phyloP scores from a whole-genome alignment of 1,284 basidiomycete genomes.

The Sanghuangporus weigelae region DNA sequence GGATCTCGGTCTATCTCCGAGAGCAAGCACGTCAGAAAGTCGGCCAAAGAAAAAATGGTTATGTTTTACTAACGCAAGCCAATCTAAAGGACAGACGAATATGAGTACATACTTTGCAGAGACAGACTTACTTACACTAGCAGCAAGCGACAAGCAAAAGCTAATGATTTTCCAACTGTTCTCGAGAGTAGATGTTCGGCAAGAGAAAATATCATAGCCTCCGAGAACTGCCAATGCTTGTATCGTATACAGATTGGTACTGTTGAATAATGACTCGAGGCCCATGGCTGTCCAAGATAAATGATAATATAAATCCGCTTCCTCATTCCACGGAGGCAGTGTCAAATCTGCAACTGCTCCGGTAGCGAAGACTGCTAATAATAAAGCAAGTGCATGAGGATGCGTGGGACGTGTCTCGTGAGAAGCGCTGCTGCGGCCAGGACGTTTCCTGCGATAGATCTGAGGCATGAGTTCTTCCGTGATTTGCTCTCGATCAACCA shows the following conservation, averaged over 20 bases:
- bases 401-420: neutral
- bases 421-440: neutral
- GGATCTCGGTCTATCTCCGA: slow-evolving; percentile 25
- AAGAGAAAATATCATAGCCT: slow-evolving; percentile 55
- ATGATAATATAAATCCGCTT: slow-evolving; percentile 48
- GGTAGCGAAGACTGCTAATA: slow-evolving; percentile 54
- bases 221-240: slow-evolving; percentile 62
- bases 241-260: slow-evolving; percentile 63
- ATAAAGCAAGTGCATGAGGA: slow-evolving; percentile 45
- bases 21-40: neutral
- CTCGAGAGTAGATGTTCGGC: slow-evolving; percentile 53
- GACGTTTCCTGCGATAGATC: neutral
- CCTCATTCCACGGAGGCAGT: slow-evolving; percentile 32
- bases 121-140: slow-evolving; percentile 44
- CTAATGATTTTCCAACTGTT: slow-evolving; percentile 58
- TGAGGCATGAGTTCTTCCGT: slow-evolving; percentile 14
- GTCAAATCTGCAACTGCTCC: slow-evolving; percentile 50
- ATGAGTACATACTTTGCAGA: slow-evolving; percentile 18
- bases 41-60: neutral
- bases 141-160: slow-evolving; percentile 54
- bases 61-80: slow-evolving; percentile 49
- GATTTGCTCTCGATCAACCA: slow-evolving; percentile 13
- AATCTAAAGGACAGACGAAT: slow-evolving; percentile 36
- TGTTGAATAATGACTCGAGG: slow-evolving; percentile 52
- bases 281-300: slow-evolving; percentile 57